Base-by-base conservation (phyloP, 495 filamentous ascomycete species). In the Penicillium roqueforti region DNA sequence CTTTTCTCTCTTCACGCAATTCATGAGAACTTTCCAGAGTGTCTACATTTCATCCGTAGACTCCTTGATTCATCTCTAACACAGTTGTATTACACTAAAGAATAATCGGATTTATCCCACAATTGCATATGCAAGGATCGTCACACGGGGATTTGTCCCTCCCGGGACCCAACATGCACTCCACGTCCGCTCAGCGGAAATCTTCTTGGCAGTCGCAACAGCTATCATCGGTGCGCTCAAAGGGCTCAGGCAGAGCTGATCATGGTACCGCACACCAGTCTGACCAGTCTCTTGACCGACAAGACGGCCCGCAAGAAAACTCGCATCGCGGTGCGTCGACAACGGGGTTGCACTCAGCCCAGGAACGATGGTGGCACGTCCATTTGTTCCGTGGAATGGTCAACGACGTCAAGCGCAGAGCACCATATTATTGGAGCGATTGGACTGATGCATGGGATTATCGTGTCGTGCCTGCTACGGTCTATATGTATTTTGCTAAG, bases 401-500 rank as follows among this genome's bases (percentile, higher is more conserved):
- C 36, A 82, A 88, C 58, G 89, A 93, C 71, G 61, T 91, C 47
- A 83, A 80, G 52, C 80, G 88, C 45, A 75, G 89, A 54, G 80
- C 77, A 4, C 89, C 89, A 9, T 92, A 77, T 65, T 93, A 91
- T 60, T 75, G 71, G 72, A 87, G 82, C 66, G 89, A 93, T 70
- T 91, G 85, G 86, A 76, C 70, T 26, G 89, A 92, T 72, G 89
- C 88, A 3, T 91, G 87, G 87, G 83, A 91, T 66, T 93, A 93
- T 71, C 80, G 89, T 31, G 85, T 91, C 34, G 76, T 93, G 25
- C 87, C 89, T 31, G 86, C 85, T 23, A 91, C 88, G 31, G 76
- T 93, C 42, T 91, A 91, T 69, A 93, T 91, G 87, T 92, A 90
- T 71, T 92, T 92, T 76, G 89, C 87, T 23, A 92, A 92, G 88